These are phyloP conservation scores for Exophiala sp. DNA, from an alignment of 2,329 filamentous ascomycete species.

Conservation along the genomic window DNA sequence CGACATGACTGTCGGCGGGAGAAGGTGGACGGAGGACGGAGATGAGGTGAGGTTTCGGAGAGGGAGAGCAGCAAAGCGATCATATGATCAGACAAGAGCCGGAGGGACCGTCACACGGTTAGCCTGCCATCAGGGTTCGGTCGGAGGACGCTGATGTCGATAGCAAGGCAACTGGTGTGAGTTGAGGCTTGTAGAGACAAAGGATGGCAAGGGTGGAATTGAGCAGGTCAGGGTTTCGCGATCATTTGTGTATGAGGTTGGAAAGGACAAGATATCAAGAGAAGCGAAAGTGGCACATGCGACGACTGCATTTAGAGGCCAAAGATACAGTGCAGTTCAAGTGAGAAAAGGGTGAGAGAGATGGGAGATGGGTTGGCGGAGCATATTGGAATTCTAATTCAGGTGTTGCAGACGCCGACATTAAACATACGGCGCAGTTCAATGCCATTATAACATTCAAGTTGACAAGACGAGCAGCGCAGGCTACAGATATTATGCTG, in stretches of 20 bases:
- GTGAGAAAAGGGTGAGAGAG: neutral
- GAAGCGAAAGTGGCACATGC: neutral
- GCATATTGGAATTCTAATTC: neutral
- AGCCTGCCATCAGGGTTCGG: neutral
- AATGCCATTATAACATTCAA: neutral
- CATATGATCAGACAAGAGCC: neutral
- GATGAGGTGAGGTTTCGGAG: neutral
- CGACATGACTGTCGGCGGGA: slow-evolving; percentile 68
- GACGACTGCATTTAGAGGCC: slow-evolving; percentile 1
- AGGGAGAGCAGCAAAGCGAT: neutral
- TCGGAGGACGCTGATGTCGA: neutral
- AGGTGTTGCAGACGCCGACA: neutral
- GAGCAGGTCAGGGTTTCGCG: neutral
- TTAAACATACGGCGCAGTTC: neutral
- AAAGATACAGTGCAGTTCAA: neutral
- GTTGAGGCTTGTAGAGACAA: neutral
- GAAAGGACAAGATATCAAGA: slow-evolving; percentile 3
- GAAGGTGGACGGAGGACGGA: slow-evolving; percentile 42
- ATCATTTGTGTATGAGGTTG: neutral
- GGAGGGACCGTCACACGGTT: neutral
- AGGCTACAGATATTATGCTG: neutral
- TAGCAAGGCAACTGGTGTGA: neutral
- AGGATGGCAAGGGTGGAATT: slow-evolving; percentile 4
- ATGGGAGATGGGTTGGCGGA: neutral
- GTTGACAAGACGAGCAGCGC: neutral